Base-by-base conservation (phyloP, 306 rosid genomes). In the Cucurbita ficifolia region DNA sequence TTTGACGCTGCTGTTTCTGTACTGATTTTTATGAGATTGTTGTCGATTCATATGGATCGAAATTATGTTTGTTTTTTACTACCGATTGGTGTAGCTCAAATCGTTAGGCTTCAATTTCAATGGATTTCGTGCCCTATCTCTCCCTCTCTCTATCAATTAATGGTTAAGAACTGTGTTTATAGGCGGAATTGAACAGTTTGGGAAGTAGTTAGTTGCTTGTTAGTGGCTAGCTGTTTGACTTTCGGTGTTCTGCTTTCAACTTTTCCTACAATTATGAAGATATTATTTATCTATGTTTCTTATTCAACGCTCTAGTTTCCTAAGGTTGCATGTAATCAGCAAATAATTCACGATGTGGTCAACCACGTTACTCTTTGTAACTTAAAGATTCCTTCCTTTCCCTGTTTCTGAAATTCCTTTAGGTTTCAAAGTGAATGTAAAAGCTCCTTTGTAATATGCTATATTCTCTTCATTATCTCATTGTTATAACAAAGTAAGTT, bases 41-140 rank as follows among this genome's bases (percentile, higher is more conserved):
- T 29, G 24, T 12, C 11, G 74, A 70, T 70, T 70, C 22, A 4
- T 33, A 48, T 48, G 74, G 74, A 70, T 70, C 58, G 74, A 49
- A 49, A 35, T 49, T 3, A 48, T 16, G 74, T 49, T 70, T n/a
- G 46, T 33, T 5, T 29, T 70, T 49, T 43, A 70, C 58, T 35
- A 7, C 49, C 24, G 43, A 49, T 70, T 49, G 57, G 58, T 70
- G 58, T 49, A 24, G 58, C 43, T 49, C 13, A 49, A 70, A 70
- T 49, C 58, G 43, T 49, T 49, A 14, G 11, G 33, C 57, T 49
- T 70, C 19, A 22, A 46, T 46, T 29, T 49, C 45, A 49, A 29
- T 49, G 59, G 74, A 29, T 70, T 70, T 50, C 24, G 58, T 48
- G 74, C 74, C 55, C 39, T 68, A 46, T 68, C 36, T 67, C 55